Evolutionary conservation across 148 eudicot species (phyloP), one percentile per base, ranked within the genome.

Genomic region (Rhododendron kiyosumense): DNA sequence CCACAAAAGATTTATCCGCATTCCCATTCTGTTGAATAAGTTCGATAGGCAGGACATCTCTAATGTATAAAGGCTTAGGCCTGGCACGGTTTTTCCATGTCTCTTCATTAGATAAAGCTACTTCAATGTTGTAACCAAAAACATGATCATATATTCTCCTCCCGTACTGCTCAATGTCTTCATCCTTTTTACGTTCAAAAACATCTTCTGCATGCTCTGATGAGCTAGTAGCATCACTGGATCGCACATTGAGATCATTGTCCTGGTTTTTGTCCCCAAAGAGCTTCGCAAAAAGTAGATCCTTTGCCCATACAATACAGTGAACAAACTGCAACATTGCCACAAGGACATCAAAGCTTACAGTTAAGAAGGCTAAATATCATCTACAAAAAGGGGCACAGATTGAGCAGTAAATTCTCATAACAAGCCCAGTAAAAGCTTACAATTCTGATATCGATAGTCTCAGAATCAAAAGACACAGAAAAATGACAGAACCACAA

Each of bases 271-370:
- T 97, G 85, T 95, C 96, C 81, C 99, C 99, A 89, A 94, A 94
- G 49, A 97, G 87, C 90, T 97, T 97, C 67, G 98, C 92, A 85
- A 97, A 97, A 76, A 97, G 99, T 87, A 97, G 91, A 43, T 97
- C 99, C 89, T 97, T 97, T 67, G 98, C 98, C 99, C 99, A 95
- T 71, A 97, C 99, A 87, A 97, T 94, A 88, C 99, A 97, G 93
- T 97, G 99, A 88, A 97, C 96, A 93, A 95, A 96, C 99, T 96
- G 95, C 93, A 91, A 86, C 26, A 85, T 61, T 20, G 30, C 84
- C 85, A 83, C 26, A 48, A 78, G 3, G 28, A 48, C 71, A 73
- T 43, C 85, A 87, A 79, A 76, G 54, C 38, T 69, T 17, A n/a
- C 77, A 84, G 69, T 78, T 36, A 84, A 67, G 36, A 26, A 32